These are phyloP conservation scores for Peniophora sp. DNA, from an alignment of 1,284 basidiomycete genomes.

Conservation along the genomic window DNA sequence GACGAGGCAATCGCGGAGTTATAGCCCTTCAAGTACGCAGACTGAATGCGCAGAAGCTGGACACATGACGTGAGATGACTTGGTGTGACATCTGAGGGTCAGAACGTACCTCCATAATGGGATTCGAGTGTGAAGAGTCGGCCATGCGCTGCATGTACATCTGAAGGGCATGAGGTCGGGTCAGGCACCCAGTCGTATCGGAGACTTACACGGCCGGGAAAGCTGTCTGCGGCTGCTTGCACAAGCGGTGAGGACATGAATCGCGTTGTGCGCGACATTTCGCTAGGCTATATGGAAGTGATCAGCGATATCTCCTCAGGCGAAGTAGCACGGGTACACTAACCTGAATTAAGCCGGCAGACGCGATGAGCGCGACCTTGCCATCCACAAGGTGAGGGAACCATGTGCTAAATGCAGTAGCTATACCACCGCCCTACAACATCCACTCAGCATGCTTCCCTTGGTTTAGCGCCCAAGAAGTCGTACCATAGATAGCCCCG, in stretches of 20 bases:
- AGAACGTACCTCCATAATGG: slow-evolving; percentile 29
- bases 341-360: slow-evolving; percentile 61
- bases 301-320: not conserved
- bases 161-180: slow-evolving; percentile 17
- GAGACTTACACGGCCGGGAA: slow-evolving; percentile 44
- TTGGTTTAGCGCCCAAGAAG: not conserved
- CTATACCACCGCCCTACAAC: slow-evolving; percentile 62
- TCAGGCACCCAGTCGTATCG: slow-evolving; percentile 1
- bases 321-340: slow-evolving; percentile 5
- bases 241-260: slow-evolving; percentile 67
- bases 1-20: slow-evolving; percentile 67
- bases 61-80: not conserved
- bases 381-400: slow-evolving; percentile 64
- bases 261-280: slow-evolving; percentile 62
- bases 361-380: slow-evolving; percentile 57
- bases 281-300: slow-evolving; percentile 35
- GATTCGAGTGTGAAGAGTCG: slow-evolving; percentile 21
- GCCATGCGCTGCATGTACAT: slow-evolving; percentile 44
- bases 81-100: not conserved
- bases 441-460: not conserved
- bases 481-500: slow-evolving; percentile 67
- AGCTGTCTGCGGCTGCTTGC: slow-evolving; percentile 52
- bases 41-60: slow-evolving; percentile 58
- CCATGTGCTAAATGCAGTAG: slow-evolving; percentile 57
- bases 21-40: slow-evolving; percentile 63